Percentiles rank a stretch among this genome's conserved stretches.
These are phyloP conservation scores for Aristolochia fimbriata DNA, from an alignment of 164 flowering plant genomes.

Conservation along the genomic window DNA sequence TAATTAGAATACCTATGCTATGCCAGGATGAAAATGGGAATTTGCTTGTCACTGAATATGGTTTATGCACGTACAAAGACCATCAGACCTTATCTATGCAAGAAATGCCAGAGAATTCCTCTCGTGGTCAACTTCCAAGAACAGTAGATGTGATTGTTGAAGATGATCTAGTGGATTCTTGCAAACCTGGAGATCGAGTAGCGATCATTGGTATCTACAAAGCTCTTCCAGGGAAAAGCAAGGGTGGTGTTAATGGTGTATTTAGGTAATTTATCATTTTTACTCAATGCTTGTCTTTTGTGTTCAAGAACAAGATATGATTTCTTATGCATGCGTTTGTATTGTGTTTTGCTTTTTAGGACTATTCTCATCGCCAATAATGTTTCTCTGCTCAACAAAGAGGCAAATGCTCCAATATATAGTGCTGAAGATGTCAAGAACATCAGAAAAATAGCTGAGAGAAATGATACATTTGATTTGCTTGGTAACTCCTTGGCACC, in stretches of 20 bases:
- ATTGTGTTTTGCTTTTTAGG: conserved; percentile 30
- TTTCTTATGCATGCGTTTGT: conserved; percentile 3
- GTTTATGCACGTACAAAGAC: conserved; percentile 91
- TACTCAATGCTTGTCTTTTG: neutral
- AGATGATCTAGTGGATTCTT: conserved; percentile 94
- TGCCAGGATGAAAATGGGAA: conserved; percentile 85
- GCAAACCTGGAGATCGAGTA: conserved; percentile 98
- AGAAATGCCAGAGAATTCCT: conserved; percentile 96
- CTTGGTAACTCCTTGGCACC: conserved; percentile 97
- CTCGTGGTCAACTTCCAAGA: conserved; percentile 98
- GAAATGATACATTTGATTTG: conserved; percentile 71
- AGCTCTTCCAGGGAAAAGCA: conserved; percentile 90
- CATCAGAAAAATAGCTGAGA: conserved; percentile 68
- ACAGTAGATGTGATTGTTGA: conserved; percentile 89
- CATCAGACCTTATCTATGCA: conserved; percentile 95
- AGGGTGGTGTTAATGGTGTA: conserved; percentile 93
- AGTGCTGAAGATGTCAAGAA: conserved; percentile 59
- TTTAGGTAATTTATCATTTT: conserved; percentile 50
- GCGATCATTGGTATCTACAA: conserved; percentile 88
- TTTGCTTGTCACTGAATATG: conserved; percentile 90
- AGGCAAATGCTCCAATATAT: conserved; percentile 79
- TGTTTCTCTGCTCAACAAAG: conserved; percentile 88
- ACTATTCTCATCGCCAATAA: conserved; percentile 88
- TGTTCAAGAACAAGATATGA: neutral
- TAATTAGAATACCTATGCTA: neutral